Conservation (phyloP, 208 protist genomes). For the Crithidia expoeki region DNA sequence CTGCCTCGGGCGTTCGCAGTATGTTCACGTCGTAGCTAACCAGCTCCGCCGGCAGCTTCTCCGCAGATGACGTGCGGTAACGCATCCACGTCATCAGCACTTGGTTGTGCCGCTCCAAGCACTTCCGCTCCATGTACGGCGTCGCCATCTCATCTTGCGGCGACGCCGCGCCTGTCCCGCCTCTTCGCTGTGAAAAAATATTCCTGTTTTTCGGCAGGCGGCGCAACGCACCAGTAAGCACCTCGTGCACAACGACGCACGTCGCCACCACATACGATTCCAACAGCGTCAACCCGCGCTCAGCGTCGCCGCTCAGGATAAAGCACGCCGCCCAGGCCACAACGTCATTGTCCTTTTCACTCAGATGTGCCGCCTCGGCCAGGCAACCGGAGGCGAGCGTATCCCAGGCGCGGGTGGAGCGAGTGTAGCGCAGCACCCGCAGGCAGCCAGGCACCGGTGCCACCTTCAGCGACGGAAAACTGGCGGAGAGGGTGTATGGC, state of each 20-base stretch:
- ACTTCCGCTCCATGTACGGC: constrained; percentile 17
- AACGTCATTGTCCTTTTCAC: constrained; percentile 59
- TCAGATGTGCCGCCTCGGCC: constrained; percentile 48
- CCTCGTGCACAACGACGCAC: constrained; percentile 45
- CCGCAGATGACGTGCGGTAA: constrained; percentile 4
- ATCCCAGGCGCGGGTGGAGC: constrained; percentile 43
- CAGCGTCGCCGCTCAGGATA: constrained; percentile 46
- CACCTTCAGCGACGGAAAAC: constrained; percentile 5
- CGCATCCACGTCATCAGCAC: constrained; percentile 33
- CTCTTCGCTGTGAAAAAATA: background rate
- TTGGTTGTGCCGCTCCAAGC: constrained; percentile 27
- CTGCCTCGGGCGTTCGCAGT: constrained; percentile 22
- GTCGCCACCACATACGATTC: constrained; percentile 73
- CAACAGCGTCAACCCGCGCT: constrained; percentile 45
- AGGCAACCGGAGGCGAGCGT: constrained; percentile 53
- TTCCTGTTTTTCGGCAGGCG: constrained; percentile 7
- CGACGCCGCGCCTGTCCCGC: background rate
- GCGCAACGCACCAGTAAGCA: background rate
- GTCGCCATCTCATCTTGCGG: background rate
- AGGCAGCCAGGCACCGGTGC: constrained; percentile 23
- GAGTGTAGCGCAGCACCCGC: constrained; percentile 21
- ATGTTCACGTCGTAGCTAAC: constrained; percentile 24
- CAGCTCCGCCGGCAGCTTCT: background rate
- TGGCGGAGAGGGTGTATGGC: background rate
- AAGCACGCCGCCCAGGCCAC: constrained; percentile 56